Evolutionary conservation across 768 basidiomycete genomes (phyloP), one percentile per base, ranked within the genome.

Genomic region (Podaxis carcinomalis): DNA sequence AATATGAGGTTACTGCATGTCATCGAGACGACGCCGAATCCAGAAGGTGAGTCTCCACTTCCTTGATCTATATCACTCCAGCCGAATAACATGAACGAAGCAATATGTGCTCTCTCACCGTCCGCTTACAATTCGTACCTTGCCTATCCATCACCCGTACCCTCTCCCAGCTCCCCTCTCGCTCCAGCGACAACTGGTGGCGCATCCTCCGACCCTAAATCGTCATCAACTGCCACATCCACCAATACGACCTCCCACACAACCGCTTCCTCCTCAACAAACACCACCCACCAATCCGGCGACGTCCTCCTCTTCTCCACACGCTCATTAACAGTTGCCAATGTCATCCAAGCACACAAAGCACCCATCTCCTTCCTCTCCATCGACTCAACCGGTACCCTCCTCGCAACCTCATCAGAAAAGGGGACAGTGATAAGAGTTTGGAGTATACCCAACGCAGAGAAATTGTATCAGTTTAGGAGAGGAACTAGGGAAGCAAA

Each of bases 1-100:
- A 99, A 98, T 66, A 98, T 99, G 97, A 89, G 95, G 60, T 82
- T 99, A 27, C 76, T 97, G 40, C 96, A 98, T 73, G 96, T 98
- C 42, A 95, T 98, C 49, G 97, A 99, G 77, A 98, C 97, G 0
- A 89, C 92, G 6, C 86, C 93, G 0, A 99, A 99, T 72, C 94
- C 96, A 2, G 90, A 97, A 69, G 95, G 95, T 93, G 73, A 65
- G 74, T 72, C 42, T 28, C 14, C 40, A 21, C 19, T 16, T 42
- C 6, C 16, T 1, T n/a, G 42, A 44, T 21, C 27, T 44, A 6
- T 32, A 21, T 9, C 28, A 39, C 32, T 11, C 7, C 6, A 9
- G 13, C 25, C 40, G 2, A 51, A 28, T 53, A 28, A 59, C n/a
- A 9, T 27, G 11, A 16, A 27, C 25, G 19, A 42, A 60, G 59